phyloP scores from a whole-genome alignment of 176 grass and related monocot species.

The Oryza nivara region DNA sequence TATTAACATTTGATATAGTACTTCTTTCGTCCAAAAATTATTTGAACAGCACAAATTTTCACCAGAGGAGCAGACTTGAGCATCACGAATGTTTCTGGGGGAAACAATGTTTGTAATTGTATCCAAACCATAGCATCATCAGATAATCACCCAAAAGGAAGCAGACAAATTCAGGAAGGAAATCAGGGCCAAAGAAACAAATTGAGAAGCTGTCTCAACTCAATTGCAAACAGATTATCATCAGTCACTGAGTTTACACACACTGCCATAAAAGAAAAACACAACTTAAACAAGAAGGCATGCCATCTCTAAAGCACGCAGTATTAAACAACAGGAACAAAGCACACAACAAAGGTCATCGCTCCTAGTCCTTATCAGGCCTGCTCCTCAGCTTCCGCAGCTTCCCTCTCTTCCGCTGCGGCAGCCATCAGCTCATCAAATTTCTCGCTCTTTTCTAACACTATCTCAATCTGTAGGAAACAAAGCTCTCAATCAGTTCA shows the following conservation, averaged over 20 bases:
- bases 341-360: background rate
- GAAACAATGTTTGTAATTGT: too few relatives aligned
- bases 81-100: too few relatives aligned
- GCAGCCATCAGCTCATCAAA: slow-evolving; percentile 92
- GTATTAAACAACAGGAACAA: slow-evolving; percentile 41
- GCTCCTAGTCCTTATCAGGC: slow-evolving; percentile 33
- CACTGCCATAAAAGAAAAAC: slow-evolving; percentile 14
- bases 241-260: slow-evolving; percentile 11
- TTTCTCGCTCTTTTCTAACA: slow-evolving; percentile 77
- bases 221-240: background rate
- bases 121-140: too few relatives aligned
- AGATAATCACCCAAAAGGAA: background rate
- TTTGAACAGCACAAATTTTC: background rate
- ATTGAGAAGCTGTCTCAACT: background rate
- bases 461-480: slow-evolving; percentile 76
- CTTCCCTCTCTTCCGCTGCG: slow-evolving; percentile 63
- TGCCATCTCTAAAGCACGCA: slow-evolving; percentile 1
- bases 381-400: slow-evolving; percentile 59
- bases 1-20: background rate
- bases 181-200: background rate
- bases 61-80: background rate
- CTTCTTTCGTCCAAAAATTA: too few relatives aligned
- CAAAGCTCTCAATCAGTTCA: background rate
- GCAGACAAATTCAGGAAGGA: background rate
- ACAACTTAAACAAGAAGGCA: slow-evolving; percentile 20